These are phyloP conservation scores for Cenococcum geophilum DNA, from an alignment of 495 filamentous ascomycete genomes.

Conservation along the genomic window DNA sequence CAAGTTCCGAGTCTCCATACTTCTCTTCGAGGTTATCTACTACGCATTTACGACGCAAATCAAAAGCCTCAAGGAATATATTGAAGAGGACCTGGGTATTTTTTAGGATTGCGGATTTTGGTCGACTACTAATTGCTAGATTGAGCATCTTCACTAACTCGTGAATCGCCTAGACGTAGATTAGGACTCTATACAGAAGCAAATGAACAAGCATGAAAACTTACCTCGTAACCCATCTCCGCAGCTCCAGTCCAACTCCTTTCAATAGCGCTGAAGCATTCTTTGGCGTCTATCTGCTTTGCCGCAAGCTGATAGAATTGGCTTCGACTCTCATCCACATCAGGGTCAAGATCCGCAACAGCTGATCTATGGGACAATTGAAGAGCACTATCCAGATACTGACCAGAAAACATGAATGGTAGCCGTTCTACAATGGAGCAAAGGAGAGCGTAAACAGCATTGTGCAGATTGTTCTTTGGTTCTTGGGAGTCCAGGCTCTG, in stretches of 20 bases:
- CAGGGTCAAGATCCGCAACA: constrained; percentile 48
- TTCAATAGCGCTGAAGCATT: constrained; percentile 61
- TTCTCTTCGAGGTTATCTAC: constrained; percentile 34
- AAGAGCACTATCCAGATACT: constrained; percentile 64
- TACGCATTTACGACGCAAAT: constrained; percentile 29
- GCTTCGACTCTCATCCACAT: constrained; percentile 55
- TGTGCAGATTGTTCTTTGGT: constrained; percentile 59
- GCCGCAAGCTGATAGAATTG: constrained; percentile 67
- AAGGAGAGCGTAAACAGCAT: constrained; percentile 73
- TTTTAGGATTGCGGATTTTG: constrained; percentile 67
- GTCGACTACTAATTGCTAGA: constrained; percentile 63
- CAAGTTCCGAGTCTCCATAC: constrained; percentile 48
- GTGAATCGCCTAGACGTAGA: constrained; percentile 47
- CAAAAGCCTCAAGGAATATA: constrained; percentile 58
- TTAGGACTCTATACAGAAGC: background rate
- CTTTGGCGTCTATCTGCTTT: constrained; percentile 62
- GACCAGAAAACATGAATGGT: constrained; percentile 75
- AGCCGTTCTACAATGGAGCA: constrained; percentile 70
- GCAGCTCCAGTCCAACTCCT: constrained; percentile 63
- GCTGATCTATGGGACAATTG: constrained; percentile 63
- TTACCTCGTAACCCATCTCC: constrained; percentile 52
- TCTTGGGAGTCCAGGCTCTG: constrained; percentile 50
- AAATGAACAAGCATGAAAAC: constrained; percentile 30
- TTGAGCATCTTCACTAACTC: constrained; percentile 63
- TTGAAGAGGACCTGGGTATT: constrained; percentile 58